A percentile compares a stretch with the other conserved stretches of the same genome.
Evolutionary conservation across 2,329 filamentous ascomycete genomes (phyloP).

Genomic region (Pestalotiopsis sp.): DNA sequence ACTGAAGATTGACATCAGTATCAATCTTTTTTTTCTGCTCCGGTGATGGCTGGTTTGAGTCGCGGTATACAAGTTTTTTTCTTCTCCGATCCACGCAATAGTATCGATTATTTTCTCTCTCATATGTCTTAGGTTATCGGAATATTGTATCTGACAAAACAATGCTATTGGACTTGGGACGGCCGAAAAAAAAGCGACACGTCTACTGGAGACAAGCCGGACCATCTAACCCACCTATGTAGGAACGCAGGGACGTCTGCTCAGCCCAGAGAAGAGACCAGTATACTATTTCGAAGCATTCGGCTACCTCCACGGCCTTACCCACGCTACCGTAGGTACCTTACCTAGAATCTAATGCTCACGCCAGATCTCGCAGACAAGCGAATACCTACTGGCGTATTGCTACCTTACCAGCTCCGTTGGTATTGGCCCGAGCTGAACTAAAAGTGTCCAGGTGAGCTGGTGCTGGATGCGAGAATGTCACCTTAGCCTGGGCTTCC

Average conservation of each 20-base stretch:
- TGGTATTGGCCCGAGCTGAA: background rate
- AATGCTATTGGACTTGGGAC: too few species aligned
- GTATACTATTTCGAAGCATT: background rate
- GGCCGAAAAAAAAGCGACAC: too few species aligned
- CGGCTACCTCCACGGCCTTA: background rate
- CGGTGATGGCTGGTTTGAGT: background rate
- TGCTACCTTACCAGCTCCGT: background rate
- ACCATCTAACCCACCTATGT: too few species aligned
- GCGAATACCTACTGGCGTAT: background rate
- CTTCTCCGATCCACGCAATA: background rate
- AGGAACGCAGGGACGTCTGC: too few species aligned
- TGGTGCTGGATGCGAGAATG: background rate
- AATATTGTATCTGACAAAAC: too few species aligned
- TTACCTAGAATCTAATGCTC: background rate
- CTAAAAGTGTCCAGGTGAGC: constrained; percentile 8
- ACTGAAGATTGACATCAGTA: background rate
- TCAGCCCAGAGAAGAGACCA: too few species aligned
- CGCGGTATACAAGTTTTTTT: background rate
- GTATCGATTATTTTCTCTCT: too few species aligned
- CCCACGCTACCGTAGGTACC: background rate
- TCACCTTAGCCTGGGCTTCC: background rate
- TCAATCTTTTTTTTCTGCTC: background rate
- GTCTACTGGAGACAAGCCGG: too few species aligned
- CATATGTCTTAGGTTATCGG: too few species aligned
- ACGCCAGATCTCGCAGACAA: background rate